phyloP scores from a whole-genome alignment of 73 alveolate genomes.

The Symbiodinium natans region DNA sequence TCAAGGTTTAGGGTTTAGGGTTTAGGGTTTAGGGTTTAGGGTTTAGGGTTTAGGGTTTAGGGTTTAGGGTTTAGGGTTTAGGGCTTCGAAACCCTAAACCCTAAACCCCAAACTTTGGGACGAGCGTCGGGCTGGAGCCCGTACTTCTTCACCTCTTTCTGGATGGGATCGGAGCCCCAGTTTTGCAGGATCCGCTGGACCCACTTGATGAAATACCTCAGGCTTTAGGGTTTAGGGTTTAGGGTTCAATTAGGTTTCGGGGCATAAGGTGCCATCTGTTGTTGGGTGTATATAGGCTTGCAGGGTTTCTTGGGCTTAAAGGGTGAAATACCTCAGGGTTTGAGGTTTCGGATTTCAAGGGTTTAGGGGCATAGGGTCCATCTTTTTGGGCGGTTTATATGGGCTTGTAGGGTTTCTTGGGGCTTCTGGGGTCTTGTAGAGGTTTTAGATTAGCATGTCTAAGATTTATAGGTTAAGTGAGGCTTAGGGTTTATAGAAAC shows the following conservation, averaged over 20 bases:
- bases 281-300: no score
- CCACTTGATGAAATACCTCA: constrained; percentile 52
- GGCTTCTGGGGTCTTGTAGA: not conserved
- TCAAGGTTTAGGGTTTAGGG: no score
- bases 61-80: no score
- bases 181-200: constrained; percentile 56
- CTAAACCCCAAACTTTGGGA: no score
- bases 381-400: not conserved
- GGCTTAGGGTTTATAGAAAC: not conserved
- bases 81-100: no score
- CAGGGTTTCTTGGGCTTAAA: no score
- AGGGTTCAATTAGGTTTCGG: no score
- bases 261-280: no score
- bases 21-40: no score
- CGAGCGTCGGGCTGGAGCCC: constrained; percentile 18
- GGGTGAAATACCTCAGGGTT: not conserved
- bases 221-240: not conserved
- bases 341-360: not conserved
- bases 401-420: not conserved
- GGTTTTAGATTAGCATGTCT: no score
- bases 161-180: constrained; percentile 30
- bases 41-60: no score
- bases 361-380: not conserved
- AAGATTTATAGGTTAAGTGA: no score
- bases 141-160: constrained; percentile 26